Evolutionary conservation across 192 early-diverging fungal species (phyloP).

Genomic region (Phycomyces nitens): DNA sequence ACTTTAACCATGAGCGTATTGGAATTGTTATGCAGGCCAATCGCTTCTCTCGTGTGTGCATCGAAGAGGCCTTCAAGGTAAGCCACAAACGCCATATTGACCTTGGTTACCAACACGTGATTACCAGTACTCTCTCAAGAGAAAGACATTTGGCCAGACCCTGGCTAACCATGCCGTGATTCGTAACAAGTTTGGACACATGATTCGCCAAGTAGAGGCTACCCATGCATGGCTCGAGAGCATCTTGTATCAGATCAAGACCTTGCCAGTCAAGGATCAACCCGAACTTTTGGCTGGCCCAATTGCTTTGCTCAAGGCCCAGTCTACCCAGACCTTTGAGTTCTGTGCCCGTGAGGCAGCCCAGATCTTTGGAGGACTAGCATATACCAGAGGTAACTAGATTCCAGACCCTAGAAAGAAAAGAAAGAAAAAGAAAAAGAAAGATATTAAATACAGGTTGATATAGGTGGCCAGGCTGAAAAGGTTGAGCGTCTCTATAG

Average conservation of each 20-base stretch:
- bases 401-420: not conserved
- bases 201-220: slow-evolving; percentile 81
- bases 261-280: slow-evolving; percentile 64
- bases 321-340: slow-evolving; percentile 82
- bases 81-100: no score
- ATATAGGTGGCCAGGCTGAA: slow-evolving; percentile 55
- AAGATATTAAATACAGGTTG: not conserved
- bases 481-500: slow-evolving; percentile 82
- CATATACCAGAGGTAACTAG: slow-evolving; percentile 59
- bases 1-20: slow-evolving; percentile 81
- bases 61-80: slow-evolving; percentile 70
- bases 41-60: slow-evolving; percentile 83
- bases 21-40: slow-evolving; percentile 84
- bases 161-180: slow-evolving; percentile 83
- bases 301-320: slow-evolving; percentile 82
- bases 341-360: slow-evolving; percentile 85
- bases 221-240: slow-evolving; percentile 82
- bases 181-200: slow-evolving; percentile 76
- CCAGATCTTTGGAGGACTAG: slow-evolving; percentile 86
- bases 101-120: not conserved
- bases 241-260: slow-evolving; percentile 65
- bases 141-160: slow-evolving; percentile 84
- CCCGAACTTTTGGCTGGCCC: slow-evolving; percentile 79
- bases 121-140: slow-evolving; percentile 66
- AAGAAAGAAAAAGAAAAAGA: not conserved